Evolutionary conservation across 1,139 yeast species (phyloP).

Genomic region (Sugiyamaella castrensis): DNA sequence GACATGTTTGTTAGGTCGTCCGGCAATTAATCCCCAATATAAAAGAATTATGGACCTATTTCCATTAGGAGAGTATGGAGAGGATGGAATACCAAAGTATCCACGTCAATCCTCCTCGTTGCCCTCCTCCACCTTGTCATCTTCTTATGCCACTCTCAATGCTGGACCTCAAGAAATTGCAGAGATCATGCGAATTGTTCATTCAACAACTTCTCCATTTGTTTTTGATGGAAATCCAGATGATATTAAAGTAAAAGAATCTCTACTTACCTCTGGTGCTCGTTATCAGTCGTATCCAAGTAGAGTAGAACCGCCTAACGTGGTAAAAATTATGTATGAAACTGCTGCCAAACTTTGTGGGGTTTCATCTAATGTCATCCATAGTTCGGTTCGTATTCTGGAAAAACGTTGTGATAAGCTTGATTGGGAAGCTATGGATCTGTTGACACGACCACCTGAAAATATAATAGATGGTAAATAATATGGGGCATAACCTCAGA

Average conservation of each 20-base stretch:
- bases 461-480: background rate
- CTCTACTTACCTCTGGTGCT: conserved; percentile 21
- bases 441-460: background rate
- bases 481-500: no score
- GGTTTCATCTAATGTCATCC: background rate
- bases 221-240: conserved; percentile 4
- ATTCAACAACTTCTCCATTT: conserved; percentile 15
- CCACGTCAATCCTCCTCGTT: background rate
- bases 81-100: conserved; percentile 2
- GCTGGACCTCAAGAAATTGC: conserved; percentile 8
- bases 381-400: background rate
- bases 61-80: conserved; percentile 22
- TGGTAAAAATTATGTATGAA: background rate
- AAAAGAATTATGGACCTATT: conserved; percentile 24
- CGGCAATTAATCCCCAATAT: conserved; percentile 8
- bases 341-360: conserved; percentile 6
- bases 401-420: background rate
- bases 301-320: background rate
- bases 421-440: conserved; percentile 3
- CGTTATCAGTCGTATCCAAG: conserved; percentile 17
- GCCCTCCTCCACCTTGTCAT: no score
- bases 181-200: conserved; percentile 23
- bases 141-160: conserved; percentile 1
- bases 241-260: conserved; percentile 6
- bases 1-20: conserved; percentile 14